Evolutionary conservation across 106 monocot genomes (phyloP), one percentile per base, ranked within the genome.

Genomic region (Ottelia alismoides): DNA sequence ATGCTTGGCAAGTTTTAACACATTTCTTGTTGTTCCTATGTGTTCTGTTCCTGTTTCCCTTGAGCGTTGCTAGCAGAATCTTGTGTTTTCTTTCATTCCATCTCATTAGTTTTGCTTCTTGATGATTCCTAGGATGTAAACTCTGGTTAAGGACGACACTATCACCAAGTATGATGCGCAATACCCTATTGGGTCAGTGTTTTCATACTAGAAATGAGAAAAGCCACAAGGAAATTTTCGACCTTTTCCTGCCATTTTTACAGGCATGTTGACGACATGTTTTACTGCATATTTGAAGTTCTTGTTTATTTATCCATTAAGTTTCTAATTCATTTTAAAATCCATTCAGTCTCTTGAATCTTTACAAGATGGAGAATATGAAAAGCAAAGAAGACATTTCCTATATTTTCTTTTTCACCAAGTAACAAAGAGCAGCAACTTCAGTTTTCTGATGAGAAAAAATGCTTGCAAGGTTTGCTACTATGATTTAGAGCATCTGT

Each of bases 111-210:
- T n/a, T n/a, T n/a, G n/a, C n/a, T n/a, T n/a, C n/a, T n/a, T n/a
- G n/a, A n/a, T n/a, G n/a, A n/a, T n/a, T n/a, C n/a, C n/a, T n/a
- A 98, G 98, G 98, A 60, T 85, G 98, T 65, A 98, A 98, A 65
- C 82, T 90, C 59, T 98, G 89, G 89, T 68, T 85, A 74, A 85
- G 79, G 66, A 90, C 98, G 25, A 82, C 85, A 43, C 40, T 90
- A 63, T 98, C 98, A 65, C 85, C 90, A 51, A 85, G 82, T 55
- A 70, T 98, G 66, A 98, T 98, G 79, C 78, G 90, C 45, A 98
- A 98, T 67, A 98, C 98, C n/a, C 56, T 98, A 54, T 69, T 98
- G 72, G 98, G 98, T 48, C 98, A 98, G 71, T 98, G 90, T 52
- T 98, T 98, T 61, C 98, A 98, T 68, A 90, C 82, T 68, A 45